phyloP scores from a whole-genome alignment of 2,329 filamentous ascomycete species.

The Pyrenochaeta sp. region DNA sequence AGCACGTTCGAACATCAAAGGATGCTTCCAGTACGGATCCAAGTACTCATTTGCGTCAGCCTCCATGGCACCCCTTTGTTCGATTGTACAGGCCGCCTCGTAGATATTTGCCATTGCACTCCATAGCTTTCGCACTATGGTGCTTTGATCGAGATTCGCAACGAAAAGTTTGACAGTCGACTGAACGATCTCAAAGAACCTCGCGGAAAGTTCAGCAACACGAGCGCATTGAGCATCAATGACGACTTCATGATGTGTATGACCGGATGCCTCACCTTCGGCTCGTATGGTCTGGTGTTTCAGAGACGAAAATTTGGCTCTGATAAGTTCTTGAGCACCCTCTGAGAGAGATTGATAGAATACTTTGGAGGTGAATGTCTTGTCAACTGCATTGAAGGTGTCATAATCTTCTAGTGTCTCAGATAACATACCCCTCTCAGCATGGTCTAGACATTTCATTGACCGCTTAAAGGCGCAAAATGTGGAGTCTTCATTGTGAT shows the following conservation, averaged over 20 bases:
- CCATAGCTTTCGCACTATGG: constrained; percentile 37
- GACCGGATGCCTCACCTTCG: not conserved
- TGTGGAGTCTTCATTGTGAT: constrained; percentile 1
- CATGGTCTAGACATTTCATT: constrained; percentile 25
- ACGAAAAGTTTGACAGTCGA: constrained; percentile 34
- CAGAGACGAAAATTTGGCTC: constrained; percentile 4
- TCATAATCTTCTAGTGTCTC: constrained; percentile 16
- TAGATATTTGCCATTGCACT: constrained; percentile 31
- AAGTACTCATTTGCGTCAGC: constrained; percentile 12
- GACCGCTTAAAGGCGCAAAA: not conserved
- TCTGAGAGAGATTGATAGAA: constrained; percentile 37
- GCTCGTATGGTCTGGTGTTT: not conserved
- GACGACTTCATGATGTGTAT: constrained; percentile 25
- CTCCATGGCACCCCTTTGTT: constrained; percentile 6
- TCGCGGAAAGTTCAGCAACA: constrained; percentile 14
- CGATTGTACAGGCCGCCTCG: constrained; percentile 2
- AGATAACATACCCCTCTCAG: constrained; percentile 33
- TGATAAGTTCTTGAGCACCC: constrained; percentile 10
- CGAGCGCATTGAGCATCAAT: constrained; percentile 18
- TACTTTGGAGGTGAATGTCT: constrained; percentile 32
- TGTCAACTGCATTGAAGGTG: constrained; percentile 20
- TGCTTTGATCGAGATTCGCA: constrained; percentile 23
- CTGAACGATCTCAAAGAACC: constrained; percentile 21
- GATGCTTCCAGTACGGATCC: constrained; percentile 13
- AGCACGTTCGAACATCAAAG: constrained; percentile 2